Base-by-base conservation (phyloP, 2,329 filamentous ascomycete species). In the Monilinia fructicola region DNA sequence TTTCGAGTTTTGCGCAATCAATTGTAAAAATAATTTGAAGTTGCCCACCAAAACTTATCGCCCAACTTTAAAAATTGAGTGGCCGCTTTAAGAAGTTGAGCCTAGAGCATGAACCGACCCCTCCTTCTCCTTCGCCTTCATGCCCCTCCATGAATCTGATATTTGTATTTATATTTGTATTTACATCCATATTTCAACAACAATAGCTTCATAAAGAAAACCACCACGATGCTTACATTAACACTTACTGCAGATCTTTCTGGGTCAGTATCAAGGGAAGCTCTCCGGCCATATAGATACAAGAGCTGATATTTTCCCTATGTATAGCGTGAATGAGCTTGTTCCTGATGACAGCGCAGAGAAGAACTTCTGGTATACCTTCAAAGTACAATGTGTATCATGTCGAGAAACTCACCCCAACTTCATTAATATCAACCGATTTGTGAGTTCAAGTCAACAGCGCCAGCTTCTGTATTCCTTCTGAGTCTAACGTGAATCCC, bases 331-430 rank as follows among this genome's bases (percentile, higher is more conserved):
- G 68, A 97, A 93, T 68, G 90, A 95, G 75, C 87, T 99, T 72
- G 89, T 89, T 66, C 95, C 95, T 10, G 83, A 88, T 72, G 95
- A 99, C 78, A 92, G 88, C 9, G 82, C 88, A 73, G 91, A 91
- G 23, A 86, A 85, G 67, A 92, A 93, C 4, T 99, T 97, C 81
- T 96, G 90, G 85, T 99, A 97, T 81, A 97, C 92, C 61, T 98
- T 99, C 86, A 95, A 91, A 77, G 94, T 99, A 46, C 92, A 97
- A 82, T 99, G 95, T 80, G 97, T 92, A n/a, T 97, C 93, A 65
- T 99, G 95, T 79, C 88, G 93, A 68, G 95, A 99, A 78, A 88
- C 85, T 1, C 93, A 99, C 77, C 85, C 90, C 14, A 99, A 97
- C 74, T 88, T 86, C 80, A 87, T 99, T 63, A 90, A 88, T 66